Conservation (phyloP, 140 eudicot species). For the Flaveria floridana region DNA sequence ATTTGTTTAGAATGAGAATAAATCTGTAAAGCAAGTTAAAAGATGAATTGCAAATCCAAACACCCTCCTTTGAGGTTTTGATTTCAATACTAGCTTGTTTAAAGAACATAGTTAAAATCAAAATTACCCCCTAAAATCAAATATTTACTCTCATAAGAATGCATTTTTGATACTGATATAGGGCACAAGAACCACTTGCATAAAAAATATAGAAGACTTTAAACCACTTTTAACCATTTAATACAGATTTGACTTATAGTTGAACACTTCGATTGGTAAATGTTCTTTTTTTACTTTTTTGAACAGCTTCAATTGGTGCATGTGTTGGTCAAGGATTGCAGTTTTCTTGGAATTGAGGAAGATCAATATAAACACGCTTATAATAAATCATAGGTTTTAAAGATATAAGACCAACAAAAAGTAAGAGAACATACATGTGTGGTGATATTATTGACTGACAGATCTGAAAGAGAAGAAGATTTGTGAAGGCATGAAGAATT, state of each 20-base stretch:
- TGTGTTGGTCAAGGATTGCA: neutral
- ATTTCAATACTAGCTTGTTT: neutral
- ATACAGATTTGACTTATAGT: neutral
- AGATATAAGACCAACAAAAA: slow-evolving; percentile 3
- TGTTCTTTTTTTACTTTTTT: neutral
- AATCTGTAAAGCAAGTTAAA: too few species aligned
- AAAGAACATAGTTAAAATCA: neutral
- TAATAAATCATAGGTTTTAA: neutral
- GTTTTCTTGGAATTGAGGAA: neutral
- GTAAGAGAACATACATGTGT: slow-evolving; percentile 55
- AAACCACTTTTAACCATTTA: neutral
- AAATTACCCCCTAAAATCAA: neutral
- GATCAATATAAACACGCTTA: slow-evolving; percentile 10
- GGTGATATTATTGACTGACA: slow-evolving; percentile 40
- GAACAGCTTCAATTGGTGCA: too few species aligned
- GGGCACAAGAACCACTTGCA: neutral
- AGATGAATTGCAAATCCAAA: neutral
- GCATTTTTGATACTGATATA: neutral
- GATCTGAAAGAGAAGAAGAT: slow-evolving; percentile 59
- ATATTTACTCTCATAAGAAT: neutral
- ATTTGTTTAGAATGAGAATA: too few species aligned
- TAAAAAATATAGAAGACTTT: neutral
- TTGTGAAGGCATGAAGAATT: slow-evolving; percentile 82
- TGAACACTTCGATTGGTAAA: neutral
- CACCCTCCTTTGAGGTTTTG: slow-evolving; percentile 8